Evolutionary conservation across 2,329 filamentous ascomycete species (phyloP).

Genomic region (Pyrenochaeta sp.): DNA sequence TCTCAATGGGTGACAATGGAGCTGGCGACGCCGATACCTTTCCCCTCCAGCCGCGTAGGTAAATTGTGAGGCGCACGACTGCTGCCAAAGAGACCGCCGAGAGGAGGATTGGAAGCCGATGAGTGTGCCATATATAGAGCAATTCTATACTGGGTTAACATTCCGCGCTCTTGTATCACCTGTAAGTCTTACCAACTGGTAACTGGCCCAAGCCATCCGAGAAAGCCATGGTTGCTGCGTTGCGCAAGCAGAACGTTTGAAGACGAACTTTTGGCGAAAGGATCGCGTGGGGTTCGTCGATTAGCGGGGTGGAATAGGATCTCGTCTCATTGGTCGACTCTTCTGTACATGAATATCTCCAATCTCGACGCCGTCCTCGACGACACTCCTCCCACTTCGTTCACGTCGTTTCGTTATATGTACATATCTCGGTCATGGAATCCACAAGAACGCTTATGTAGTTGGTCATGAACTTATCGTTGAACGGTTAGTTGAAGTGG

Average conservation of each 20-base stretch:
- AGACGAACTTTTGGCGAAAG: conserved; percentile 26
- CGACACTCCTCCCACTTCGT: background rate
- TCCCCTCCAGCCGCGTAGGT: conserved; percentile 36
- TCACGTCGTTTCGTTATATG: background rate
- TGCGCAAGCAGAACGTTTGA: conserved; percentile 4
- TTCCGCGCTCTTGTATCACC: background rate
- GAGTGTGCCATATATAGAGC: conserved; percentile 48
- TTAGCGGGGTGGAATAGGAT: conserved; percentile 19
- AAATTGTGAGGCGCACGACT: conserved; percentile 39
- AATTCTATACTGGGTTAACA: conserved; percentile 36
- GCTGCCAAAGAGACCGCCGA: conserved; percentile 40
- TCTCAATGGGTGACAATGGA: conserved; percentile 43
- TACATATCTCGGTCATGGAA: too few relatives aligned
- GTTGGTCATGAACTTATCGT: too few relatives aligned
- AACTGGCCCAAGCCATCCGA: conserved; percentile 18
- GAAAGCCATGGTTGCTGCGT: conserved; percentile 24
- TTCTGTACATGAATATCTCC: too few relatives aligned
- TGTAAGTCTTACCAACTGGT: conserved; percentile 21
- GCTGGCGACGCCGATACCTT: conserved; percentile 42
- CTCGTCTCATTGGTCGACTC: conserved; percentile 14
- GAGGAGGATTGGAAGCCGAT: conserved; percentile 45
- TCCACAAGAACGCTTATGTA: too few relatives aligned
- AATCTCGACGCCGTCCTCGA: too few relatives aligned
- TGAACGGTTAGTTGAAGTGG: too few relatives aligned
- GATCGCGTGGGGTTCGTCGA: conserved; percentile 25